These are phyloP conservation scores for Dujonia santamariae DNA, from an alignment of 1,139 yeast species.

Conservation along the genomic window DNA sequence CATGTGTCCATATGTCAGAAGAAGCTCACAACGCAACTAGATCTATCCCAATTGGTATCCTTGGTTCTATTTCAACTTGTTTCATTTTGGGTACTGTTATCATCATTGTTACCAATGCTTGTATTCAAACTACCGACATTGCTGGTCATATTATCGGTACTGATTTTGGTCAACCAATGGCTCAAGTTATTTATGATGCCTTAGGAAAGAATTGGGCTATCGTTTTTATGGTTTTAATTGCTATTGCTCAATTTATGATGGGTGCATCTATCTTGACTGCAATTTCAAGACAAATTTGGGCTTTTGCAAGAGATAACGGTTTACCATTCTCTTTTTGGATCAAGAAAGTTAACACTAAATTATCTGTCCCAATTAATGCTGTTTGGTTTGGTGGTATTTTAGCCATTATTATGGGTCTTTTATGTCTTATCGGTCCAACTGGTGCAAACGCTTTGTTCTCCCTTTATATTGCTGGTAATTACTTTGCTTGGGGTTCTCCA, in stretches of 20 bases:
- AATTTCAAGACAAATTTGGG: slow-evolving; percentile 16
- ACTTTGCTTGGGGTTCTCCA: slow-evolving; percentile 59
- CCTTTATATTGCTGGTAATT: slow-evolving; percentile 55
- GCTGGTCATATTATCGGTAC: slow-evolving; percentile 15
- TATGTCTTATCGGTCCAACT: slow-evolving; percentile 55
- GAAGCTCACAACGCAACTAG: slow-evolving; percentile 26
- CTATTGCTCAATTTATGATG: slow-evolving; percentile 23
- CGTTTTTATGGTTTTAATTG: slow-evolving; percentile 20
- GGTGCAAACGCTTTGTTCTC: slow-evolving; percentile 55
- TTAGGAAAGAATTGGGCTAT: slow-evolving; percentile 24
- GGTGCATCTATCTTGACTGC: slow-evolving; percentile 23
- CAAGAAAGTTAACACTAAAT: slow-evolving; percentile 49
- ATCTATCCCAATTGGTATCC: slow-evolving; percentile 26
- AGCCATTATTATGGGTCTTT: slow-evolving; percentile 50
- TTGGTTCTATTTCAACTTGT: slow-evolving; percentile 23
- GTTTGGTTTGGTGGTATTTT: slow-evolving; percentile 50
- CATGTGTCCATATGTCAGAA: slow-evolving; percentile 30
- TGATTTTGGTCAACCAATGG: slow-evolving; percentile 22
- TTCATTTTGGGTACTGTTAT: slow-evolving; percentile 20
- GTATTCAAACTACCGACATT: slow-evolving; percentile 20
- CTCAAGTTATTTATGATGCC: slow-evolving; percentile 22
- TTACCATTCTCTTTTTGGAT: slow-evolving; percentile 35
- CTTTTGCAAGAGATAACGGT: slow-evolving; percentile 19
- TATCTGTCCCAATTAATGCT: slow-evolving; percentile 60
- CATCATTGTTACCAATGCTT: slow-evolving; percentile 18